Conservation (phyloP, 345 rosid species). For the Eucalyptus curtisii region DNA sequence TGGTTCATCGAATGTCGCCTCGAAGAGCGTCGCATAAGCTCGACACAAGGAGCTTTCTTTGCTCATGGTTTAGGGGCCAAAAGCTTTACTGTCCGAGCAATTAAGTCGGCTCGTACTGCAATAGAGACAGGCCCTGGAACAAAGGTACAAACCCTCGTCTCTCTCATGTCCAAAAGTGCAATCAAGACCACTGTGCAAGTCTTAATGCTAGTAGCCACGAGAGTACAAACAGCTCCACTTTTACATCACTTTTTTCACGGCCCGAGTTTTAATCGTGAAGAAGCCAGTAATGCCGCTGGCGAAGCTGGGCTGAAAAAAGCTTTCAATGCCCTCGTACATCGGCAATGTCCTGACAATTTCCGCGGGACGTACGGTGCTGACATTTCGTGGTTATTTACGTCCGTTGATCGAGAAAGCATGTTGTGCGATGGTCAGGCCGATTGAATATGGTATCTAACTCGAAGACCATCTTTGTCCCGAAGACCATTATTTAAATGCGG, state of each 20-base stretch:
- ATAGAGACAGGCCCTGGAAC: background rate
- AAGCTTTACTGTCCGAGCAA: background rate
- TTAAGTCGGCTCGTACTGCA: background rate
- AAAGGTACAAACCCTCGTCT: background rate
- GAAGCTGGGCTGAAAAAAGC: background rate
- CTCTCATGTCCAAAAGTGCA: background rate
- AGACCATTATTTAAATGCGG: background rate
- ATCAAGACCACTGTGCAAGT: background rate
- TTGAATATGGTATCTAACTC: background rate
- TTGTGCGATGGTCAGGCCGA: background rate
- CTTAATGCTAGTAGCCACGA: background rate
- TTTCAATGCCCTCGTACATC: background rate
- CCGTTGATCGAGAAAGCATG: background rate
- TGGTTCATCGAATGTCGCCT: background rate
- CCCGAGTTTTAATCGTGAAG: background rate
- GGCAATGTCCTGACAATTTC: background rate
- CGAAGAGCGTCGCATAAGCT: background rate
- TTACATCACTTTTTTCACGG: background rate
- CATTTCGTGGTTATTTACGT: background rate
- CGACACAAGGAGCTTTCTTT: background rate
- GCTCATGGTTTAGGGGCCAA: background rate
- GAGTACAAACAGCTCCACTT: background rate
- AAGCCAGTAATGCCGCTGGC: background rate
- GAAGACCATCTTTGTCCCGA: background rate
- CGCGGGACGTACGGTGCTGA: background rate